Evolutionary conservation across 352 stramenopile genomes (phyloP).

Genomic region (Chrysophaeum taylorii): DNA sequence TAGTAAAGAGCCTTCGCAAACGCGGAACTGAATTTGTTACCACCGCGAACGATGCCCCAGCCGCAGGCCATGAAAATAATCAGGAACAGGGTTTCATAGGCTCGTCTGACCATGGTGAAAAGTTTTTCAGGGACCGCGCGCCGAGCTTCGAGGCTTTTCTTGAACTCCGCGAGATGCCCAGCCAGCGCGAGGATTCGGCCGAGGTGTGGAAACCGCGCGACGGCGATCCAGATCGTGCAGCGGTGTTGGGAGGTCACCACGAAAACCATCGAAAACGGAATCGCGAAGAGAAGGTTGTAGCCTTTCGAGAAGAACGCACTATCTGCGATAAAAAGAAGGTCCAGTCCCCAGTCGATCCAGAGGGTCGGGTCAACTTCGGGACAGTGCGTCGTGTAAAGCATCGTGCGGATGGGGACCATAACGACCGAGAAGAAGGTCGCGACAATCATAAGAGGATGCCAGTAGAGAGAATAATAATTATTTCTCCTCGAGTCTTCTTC

Average conservation of each 20-base stretch:
- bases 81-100: constrained; percentile 2
- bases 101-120: neutral
- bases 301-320: too few species aligned
- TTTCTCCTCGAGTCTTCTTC: neutral
- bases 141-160: too few species aligned
- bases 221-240: neutral
- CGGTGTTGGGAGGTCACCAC: too few species aligned
- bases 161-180: too few species aligned
- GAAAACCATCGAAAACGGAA: too few species aligned
- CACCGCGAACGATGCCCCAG: constrained; percentile 21
- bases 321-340: constrained; percentile 34
- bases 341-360: constrained; percentile 30
- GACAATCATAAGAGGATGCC: constrained; percentile 30
- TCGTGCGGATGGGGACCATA: constrained; percentile 23
- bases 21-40: neutral
- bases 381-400: constrained; percentile 21
- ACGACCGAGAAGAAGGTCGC: constrained; percentile 35
- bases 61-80: constrained; percentile 1
- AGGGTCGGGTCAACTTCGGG: constrained; percentile 11
- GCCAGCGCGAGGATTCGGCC: too few species aligned
- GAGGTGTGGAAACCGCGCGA: neutral
- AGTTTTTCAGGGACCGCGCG: neutral
- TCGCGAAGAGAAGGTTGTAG: too few species aligned
- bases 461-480: constrained; percentile 1
- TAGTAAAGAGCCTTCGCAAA: constrained; percentile 33